Base-by-base conservation (phyloP, 257 asterid species). In the Henckelia pumila region DNA sequence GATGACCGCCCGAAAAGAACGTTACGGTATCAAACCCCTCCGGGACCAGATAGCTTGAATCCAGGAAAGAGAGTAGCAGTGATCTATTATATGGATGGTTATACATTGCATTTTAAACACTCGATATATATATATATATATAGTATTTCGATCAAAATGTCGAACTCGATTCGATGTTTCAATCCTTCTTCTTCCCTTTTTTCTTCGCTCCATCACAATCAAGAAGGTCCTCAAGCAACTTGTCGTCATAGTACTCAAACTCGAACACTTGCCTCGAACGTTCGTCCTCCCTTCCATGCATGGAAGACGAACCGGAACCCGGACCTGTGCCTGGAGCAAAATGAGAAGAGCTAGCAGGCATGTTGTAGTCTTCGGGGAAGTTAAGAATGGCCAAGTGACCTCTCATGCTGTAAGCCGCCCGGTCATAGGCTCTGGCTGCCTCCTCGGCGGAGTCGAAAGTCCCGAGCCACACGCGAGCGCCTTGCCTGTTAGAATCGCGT, bases 381-480 rank as follows among this genome's bases (percentile, higher is more conserved):
- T 90, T 90, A n/a, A 90, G 94, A 32, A 90, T 88, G 0, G 96
- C 97, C 73, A 84, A 75, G 25, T 80, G 87, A 4, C 97, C 90
- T 64, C 95, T 83, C 90, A 86, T 88, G 53, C 74, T 14, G 44
- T 86, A 90, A 11, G 96, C 95, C 3, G 95, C 92, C 64, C 33
- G 58, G 32, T 90, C 97, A 67, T 88, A 88, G 3, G 95, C 97
- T 50, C 86, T 72, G 0, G 97, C 97, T 0, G 97, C 97, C 49
- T 84, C 95, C 76, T 80, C 85, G 0, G 88, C 94, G 0, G 90
- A 79, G 74, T 73, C 70, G 59, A 78, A 90, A 9, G 95, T 90
- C 24, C 97, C 97, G 0, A 90, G 84, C 97, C 97, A 90, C 2
- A 90, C 86, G 0, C 97, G 76, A 3, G 91, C 89, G 4, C 95